Base-by-base conservation (phyloP, 2,329 filamentous ascomycete species). In the Aspergillus sp. region DNA sequence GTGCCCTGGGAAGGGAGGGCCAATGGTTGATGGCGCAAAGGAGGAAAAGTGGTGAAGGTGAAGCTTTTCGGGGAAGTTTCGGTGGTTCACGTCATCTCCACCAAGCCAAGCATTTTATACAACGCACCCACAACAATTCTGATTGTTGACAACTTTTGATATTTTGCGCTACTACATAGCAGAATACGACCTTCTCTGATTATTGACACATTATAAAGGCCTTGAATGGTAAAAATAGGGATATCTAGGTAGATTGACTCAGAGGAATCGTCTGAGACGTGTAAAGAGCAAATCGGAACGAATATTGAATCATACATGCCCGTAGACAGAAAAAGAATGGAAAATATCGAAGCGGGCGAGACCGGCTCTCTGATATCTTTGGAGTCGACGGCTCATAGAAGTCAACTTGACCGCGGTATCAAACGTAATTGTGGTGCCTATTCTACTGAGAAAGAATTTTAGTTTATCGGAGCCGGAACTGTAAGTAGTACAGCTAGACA, bases 31-130 rank as follows among this genome's bases (percentile, higher is more conserved):
- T 41, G 13, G 53, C 49, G 49, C 8, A 46, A 43, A 50, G 46
- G 43, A 59, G 31, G 47, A 54, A 50, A 61, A 57, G 56, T 61
- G 48, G 57, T 43, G 53, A 64, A 63, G 63, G 60, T 61, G 64
- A 64, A 67, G 64, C 63, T 62, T 60, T 61, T 61, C 56, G 63
- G 62, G 59, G 57, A 65, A 62, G 60, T 59, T 62, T 46, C 56
- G 54, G 49, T 23, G 46, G 23, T 59, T 63, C 60, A 64, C 66
- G 65, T 67, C 64, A 68, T 64, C 61, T 61, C 63, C 41, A 46
- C 51, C 45, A 30, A 45, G 30, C 46, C 41, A 57, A 17, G 53
- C 53, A 34, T 47, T 55, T 48, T 55, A 55, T 55, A 55, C 41
- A 55, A 47, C 53, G 25, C 43, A 55, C n/a, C 38, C 13, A 41